A percentile compares a stretch with the other conserved stretches of the same genome.
phyloP scores from a whole-genome alignment of 768 basidiomycete genomes.

The Mycena chlorophos region DNA sequence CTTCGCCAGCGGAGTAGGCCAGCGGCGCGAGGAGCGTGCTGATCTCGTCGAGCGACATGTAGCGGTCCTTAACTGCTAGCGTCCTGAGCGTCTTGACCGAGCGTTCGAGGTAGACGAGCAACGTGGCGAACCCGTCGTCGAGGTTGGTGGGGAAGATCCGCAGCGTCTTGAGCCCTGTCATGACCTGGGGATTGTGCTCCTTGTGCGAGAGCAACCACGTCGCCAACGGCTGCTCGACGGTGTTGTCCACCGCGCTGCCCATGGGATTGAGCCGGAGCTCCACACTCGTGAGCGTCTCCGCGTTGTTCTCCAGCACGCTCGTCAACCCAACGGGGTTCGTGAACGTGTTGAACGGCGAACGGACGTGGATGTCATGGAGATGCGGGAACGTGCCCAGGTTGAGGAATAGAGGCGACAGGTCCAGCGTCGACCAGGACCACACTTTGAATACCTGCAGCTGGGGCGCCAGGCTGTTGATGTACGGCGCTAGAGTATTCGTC shows the following conservation, averaged over 20 bases:
- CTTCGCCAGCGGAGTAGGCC: slow-evolving; percentile 15
- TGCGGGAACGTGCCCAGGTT: slow-evolving; percentile 33
- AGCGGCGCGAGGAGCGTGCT: slow-evolving; percentile 17
- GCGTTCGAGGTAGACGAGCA: slow-evolving; percentile 33
- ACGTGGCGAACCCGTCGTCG: slow-evolving; percentile 34
- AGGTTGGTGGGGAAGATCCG: slow-evolving; percentile 45
- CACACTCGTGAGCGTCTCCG: slow-evolving; percentile 34
- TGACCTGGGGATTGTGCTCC: slow-evolving; percentile 12
- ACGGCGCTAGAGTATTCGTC: slow-evolving; percentile 37
- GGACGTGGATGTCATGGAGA: slow-evolving; percentile 35
- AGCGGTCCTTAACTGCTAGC: slow-evolving; percentile 43
- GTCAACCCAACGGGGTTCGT: slow-evolving; percentile 38
- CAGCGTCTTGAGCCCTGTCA: slow-evolving; percentile 34
- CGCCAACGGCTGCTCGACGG: slow-evolving; percentile 33
- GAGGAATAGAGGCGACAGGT: slow-evolving; percentile 43
- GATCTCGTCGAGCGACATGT: slow-evolving; percentile 36
- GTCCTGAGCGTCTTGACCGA: slow-evolving; percentile 34
- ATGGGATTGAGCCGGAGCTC: slow-evolving; percentile 42
- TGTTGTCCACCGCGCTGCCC: slow-evolving; percentile 30
- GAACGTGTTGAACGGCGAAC: slow-evolving; percentile 44
- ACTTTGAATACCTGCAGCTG: slow-evolving; percentile 38
- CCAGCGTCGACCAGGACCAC: slow-evolving; percentile 42
- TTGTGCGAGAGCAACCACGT: slow-evolving; percentile 39
- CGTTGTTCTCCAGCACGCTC: slow-evolving; percentile 31
- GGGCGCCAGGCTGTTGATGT: slow-evolving; percentile 38